Evolutionary conservation across 768 basidiomycete species (phyloP).

Genomic region (Trametes maxima): DNA sequence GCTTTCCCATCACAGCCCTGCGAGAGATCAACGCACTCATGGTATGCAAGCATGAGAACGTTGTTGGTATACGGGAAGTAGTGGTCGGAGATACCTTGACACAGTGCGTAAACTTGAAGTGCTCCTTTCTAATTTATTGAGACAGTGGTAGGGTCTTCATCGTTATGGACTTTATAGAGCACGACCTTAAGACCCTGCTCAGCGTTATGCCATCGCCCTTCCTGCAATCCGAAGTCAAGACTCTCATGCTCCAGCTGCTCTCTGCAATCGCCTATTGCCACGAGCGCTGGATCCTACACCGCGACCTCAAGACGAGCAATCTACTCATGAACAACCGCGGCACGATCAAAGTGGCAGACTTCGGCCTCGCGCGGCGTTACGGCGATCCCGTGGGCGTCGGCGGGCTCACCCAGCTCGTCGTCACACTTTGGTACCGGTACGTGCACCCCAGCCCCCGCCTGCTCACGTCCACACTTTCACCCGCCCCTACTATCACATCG

Average conservation of each 20-base stretch:
- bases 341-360: slow-evolving; percentile 98
- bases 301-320: slow-evolving; percentile 97
- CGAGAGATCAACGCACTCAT: slow-evolving; percentile 97
- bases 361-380: slow-evolving; percentile 92
- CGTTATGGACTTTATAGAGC: slow-evolving; percentile 99
- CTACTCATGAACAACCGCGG: slow-evolving; percentile 99
- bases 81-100: slow-evolving; percentile 98
- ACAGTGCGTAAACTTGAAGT: slow-evolving; percentile 70
- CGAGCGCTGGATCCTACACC: slow-evolving; percentile 95
- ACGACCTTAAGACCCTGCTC: slow-evolving; percentile 95
- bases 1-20: slow-evolving; percentile 96
- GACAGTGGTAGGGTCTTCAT: slow-evolving; percentile 84
- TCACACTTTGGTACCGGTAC: slow-evolving; percentile 98
- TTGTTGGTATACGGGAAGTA: slow-evolving; percentile 95
- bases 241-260: slow-evolving; percentile 88
- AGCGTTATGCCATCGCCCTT: slow-evolving; percentile 96
- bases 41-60: slow-evolving; percentile 92
- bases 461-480: slow-evolving; percentile 21
- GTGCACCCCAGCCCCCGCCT: slow-evolving; percentile 26
- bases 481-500: slow-evolving; percentile 6
- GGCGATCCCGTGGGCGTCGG: slow-evolving; percentile 96
- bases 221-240: slow-evolving; percentile 98
- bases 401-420: slow-evolving; percentile 97
- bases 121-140: not conserved
- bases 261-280: slow-evolving; percentile 95